These are phyloP conservation scores for Salix exigua DNA, from an alignment of 345 rosid species.

Conservation along the genomic window DNA sequence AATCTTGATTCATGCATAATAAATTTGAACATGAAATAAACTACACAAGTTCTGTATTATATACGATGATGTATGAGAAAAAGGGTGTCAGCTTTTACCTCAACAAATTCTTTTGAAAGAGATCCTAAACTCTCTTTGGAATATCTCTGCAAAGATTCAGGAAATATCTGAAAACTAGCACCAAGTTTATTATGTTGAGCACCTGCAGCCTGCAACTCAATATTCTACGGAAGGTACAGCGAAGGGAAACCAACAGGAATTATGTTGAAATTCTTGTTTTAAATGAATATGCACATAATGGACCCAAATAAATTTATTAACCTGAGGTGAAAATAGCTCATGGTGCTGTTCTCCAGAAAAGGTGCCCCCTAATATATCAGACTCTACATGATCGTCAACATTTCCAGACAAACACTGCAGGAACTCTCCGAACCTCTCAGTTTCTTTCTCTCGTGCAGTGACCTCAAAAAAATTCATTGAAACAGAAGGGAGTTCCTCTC, in stretches of 20 bases:
- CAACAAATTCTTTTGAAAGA: not conserved
- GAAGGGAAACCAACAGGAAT: not conserved
- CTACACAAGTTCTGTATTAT: not conserved
- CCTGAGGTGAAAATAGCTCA: conserved; percentile 11
- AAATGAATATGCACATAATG: not conserved
- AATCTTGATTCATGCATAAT: not conserved
- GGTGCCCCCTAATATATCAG: not conserved
- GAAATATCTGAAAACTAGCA: conserved; percentile 1
- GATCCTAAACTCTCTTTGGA: conserved; percentile 1
- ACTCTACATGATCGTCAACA: conserved; percentile 3
- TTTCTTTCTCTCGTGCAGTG: not conserved
- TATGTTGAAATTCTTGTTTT: not conserved
- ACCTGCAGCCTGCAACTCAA: conserved; percentile 23
- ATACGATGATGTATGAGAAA: not conserved
- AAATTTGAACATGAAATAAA: not conserved
- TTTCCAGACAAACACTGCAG: not conserved
- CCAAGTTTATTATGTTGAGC: not conserved
- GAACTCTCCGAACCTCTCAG: conserved; percentile 4
- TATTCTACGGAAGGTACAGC: not conserved
- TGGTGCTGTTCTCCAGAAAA: not conserved
- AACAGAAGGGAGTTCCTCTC: not conserved
- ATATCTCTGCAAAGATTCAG: conserved; percentile 11
- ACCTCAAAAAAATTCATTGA: conserved; percentile 10
- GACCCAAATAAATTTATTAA: not conserved
- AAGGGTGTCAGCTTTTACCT: not conserved